Evolutionary conservation across 1,284 basidiomycete species (phyloP), one percentile per base, ranked within the genome.

Genomic region (Sanghuangporus sanghuang): DNA sequence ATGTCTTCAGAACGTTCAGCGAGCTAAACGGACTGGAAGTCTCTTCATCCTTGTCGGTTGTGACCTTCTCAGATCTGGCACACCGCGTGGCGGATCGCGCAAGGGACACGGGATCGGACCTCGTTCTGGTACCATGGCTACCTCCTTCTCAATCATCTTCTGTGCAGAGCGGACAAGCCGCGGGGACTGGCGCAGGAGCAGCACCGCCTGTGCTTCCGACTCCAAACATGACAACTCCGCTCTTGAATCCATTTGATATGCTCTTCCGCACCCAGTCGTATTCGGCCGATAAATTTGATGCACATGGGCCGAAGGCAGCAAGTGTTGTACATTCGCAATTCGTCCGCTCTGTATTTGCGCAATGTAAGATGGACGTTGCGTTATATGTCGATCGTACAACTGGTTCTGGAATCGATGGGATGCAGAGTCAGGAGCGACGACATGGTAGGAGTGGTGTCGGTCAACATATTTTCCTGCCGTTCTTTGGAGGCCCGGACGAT

Each of bases 401-500:
- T 16, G n/a, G 11, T 56, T 12, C 38, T 36, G 16, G 38, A 27
- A 56, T 8, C n/a, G 32, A 11, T 18, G 8, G 2, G 55, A 18
- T 2, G 55, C 16, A 16, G 23, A n/a, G 73, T 6, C 77, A 77
- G 27, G 73, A 32, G 3, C 27, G 27, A 32, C 27, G 74, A 67
- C 68, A 3, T 68, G 70, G 42, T 12, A 27, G 55, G 74, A 68
- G 56, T 9, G 35, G 46, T 27, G 50, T 70, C 49, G 65, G 67
- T 32, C 78, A 84, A 68, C 84, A 85, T 67, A 72, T 89, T 61
- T 80, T 86, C 71, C 71, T 90, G 40, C 85, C 85, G 8, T 90
- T 90, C 79, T 85, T 88, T 69, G 88, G 87, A 46, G 89, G 88
- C 0, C 82, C 86, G 0, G 88, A 91, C 70, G 88, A 90, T 67